A percentile compares a stretch with the other conserved stretches of the same genome.
Conservation (phyloP, 2,329 filamentous ascomycete genomes). For the Proliferodiscus dingleyae region DNA sequence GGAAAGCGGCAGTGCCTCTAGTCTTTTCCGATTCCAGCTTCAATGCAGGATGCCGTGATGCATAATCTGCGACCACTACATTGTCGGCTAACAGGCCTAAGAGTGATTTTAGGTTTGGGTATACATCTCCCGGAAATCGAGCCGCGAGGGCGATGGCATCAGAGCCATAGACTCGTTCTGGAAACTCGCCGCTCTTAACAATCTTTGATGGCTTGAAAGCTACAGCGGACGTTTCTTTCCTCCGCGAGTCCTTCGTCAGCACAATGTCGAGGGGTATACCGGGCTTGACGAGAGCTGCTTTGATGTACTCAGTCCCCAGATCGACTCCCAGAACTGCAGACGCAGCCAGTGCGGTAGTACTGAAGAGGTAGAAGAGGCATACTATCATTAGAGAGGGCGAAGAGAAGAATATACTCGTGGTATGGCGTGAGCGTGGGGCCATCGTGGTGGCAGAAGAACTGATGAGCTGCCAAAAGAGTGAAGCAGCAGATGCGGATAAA, state of each 20-base stretch:
- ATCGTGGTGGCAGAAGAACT: constrained; percentile 18
- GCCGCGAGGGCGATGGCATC: constrained; percentile 84
- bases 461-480: constrained; percentile 26
- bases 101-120: constrained; percentile 86
- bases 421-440: constrained; percentile 18
- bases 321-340: constrained; percentile 86
- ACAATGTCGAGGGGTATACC: constrained; percentile 97
- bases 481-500: constrained; percentile 17
- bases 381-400: constrained; percentile 26
- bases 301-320: constrained; percentile 94
- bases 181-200: constrained; percentile 62
- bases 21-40: constrained; percentile 55
- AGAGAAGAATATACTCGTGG: constrained; percentile 19
- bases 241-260: constrained; percentile 93
- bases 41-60: constrained; percentile 71
- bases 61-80: constrained; percentile 64
- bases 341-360: constrained; percentile 32
- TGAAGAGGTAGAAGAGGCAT: constrained; percentile 31
- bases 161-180: constrained; percentile 86
- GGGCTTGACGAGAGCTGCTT: constrained; percentile 91
- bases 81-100: constrained; percentile 67
- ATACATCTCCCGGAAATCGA: constrained; percentile 88
- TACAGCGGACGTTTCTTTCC: constrained; percentile 88
- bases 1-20: constrained; percentile 73
- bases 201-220: constrained; percentile 84